These are phyloP conservation scores for Coleophoma crateriformis DNA, from an alignment of 2,329 filamentous ascomycete species.

Conservation along the genomic window DNA sequence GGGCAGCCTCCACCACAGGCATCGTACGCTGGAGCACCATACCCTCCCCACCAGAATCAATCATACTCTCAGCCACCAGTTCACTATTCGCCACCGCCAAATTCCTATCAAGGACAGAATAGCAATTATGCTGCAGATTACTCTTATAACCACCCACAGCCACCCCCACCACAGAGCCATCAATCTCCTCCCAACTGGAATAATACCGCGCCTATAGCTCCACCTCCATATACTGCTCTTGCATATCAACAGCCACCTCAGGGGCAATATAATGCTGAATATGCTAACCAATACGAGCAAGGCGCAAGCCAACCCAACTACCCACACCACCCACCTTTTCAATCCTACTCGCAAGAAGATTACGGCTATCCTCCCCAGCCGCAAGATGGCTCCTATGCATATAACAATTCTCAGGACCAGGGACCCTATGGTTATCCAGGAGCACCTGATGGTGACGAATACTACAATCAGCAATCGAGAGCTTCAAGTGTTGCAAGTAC, in stretches of 20 bases:
- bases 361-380: conserved; percentile 6
- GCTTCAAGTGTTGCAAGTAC: conserved; percentile 12
- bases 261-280: conserved; percentile 2
- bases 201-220: not conserved
- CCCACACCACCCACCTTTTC: conserved; percentile 6
- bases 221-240: conserved; percentile 2
- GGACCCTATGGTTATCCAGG: conserved; percentile 2
- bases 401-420: conserved; percentile 7
- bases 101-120: conserved; percentile 1
- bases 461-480: not conserved
- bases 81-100: not conserved
- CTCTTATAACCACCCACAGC: not conserved
- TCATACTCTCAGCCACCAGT: conserved; percentile 9
- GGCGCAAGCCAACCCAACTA: conserved; percentile 8
- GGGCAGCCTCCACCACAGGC: conserved; percentile 1
- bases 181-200: conserved; percentile 6
- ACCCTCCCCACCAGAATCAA: conserved; percentile 11
- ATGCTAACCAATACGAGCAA: conserved; percentile 7
- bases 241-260: conserved; percentile 5
- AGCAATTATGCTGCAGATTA: not conserved
- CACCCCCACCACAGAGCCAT: not conserved
- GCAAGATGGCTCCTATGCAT: conserved; percentile 9
- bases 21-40: conserved; percentile 13
- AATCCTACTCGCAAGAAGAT: not conserved
- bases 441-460: not conserved